These are phyloP conservation scores for Tolypocladium sp. DNA, from an alignment of 2,329 filamentous ascomycete genomes.

Conservation along the genomic window DNA sequence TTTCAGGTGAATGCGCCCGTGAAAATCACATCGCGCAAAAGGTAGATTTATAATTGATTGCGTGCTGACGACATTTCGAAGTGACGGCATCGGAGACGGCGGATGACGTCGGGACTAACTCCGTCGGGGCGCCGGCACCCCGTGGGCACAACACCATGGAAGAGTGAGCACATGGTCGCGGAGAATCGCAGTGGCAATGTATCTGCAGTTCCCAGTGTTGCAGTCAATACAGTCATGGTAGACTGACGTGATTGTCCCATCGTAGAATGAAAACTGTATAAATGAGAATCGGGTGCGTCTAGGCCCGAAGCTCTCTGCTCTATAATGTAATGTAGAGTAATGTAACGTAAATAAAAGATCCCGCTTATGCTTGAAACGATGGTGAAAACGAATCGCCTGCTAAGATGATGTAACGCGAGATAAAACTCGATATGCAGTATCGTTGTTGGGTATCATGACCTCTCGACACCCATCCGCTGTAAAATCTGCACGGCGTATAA, in stretches of 20 bases:
- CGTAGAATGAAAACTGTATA: not conserved
- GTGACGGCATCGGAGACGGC: not conserved
- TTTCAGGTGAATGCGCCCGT: not conserved
- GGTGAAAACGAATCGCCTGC: not conserved
- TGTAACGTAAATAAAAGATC: not conserved
- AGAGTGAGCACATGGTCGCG: no score
- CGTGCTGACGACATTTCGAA: not conserved
- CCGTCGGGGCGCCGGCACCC: not conserved
- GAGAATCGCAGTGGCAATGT: no score
- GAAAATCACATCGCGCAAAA: not conserved
- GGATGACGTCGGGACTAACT: not conserved
- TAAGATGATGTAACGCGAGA: not conserved
- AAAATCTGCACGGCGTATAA: not conserved
- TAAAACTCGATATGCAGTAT: not conserved
- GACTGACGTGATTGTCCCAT: not conserved
- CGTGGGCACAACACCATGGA: not conserved
- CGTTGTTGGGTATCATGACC: not conserved
- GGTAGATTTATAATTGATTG: not conserved
- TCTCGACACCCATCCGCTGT: not conserved
- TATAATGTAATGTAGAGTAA: not conserved
- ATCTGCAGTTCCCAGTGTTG: not conserved
- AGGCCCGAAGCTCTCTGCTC: not conserved
- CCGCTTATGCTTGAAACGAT: not conserved
- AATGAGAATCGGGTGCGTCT: not conserved
- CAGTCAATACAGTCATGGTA: not conserved